A percentile compares a stretch with the other conserved stretches of the same genome.
Conservation (phyloP, 306 rosid genomes). For the Casuarina equisetifolia region DNA sequence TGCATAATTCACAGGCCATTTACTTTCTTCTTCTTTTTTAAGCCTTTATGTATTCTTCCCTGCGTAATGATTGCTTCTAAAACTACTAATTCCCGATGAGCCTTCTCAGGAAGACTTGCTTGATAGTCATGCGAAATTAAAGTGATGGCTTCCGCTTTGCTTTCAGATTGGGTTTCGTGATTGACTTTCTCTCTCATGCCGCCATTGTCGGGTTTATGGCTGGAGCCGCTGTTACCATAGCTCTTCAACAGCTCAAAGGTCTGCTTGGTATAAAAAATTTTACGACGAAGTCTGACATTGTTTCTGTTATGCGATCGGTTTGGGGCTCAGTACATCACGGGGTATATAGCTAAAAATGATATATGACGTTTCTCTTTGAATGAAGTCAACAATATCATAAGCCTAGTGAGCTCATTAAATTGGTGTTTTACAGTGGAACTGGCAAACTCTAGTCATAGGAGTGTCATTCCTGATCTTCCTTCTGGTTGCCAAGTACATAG, state of each 20-base stretch:
- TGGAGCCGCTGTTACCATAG: slow-evolving; percentile 85
- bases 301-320: slow-evolving; percentile 73
- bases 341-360: slow-evolving; percentile 34
- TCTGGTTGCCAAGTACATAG: slow-evolving; percentile 61
- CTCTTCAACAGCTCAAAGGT: slow-evolving; percentile 91
- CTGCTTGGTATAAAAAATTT: slow-evolving; percentile 58
- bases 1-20: not conserved
- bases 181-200: slow-evolving; percentile 87
- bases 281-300: slow-evolving; percentile 75
- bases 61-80: not conserved
- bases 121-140: too few relatives aligned
- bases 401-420: not conserved
- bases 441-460: slow-evolving; percentile 75
- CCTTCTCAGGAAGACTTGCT: too few relatives aligned
- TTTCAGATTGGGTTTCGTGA: slow-evolving; percentile 84
- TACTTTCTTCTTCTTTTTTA: slow-evolving; percentile 1
- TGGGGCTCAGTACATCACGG: slow-evolving; percentile 52
- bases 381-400: not conserved
- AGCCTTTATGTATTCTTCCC: not conserved
- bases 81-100: not conserved
- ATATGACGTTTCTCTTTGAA: not conserved
- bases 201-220: slow-evolving; percentile 93
- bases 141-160: not conserved
- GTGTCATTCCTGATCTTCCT: slow-evolving; percentile 61
- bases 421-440: slow-evolving; percentile 73